phyloP scores from a whole-genome alignment of 2,329 filamentous ascomycete genomes.

The Pyrenophora tritici-repentis region DNA sequence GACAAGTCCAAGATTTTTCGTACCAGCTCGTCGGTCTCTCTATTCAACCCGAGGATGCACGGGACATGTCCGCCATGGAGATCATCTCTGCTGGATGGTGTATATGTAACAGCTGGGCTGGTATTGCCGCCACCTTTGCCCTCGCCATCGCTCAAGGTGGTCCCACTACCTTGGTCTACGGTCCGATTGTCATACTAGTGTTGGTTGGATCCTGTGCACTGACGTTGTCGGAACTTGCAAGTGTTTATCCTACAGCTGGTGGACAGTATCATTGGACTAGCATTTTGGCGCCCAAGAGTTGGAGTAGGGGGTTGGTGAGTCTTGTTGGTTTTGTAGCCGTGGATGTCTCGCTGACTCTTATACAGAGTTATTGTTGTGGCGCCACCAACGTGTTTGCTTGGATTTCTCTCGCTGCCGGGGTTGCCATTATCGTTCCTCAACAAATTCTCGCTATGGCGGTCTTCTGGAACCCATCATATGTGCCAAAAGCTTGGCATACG shows the following conservation, averaged over 20 bases:
- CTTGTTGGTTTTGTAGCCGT: background rate
- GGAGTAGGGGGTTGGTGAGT: conserved; percentile 18
- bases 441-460: conserved; percentile 14
- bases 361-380: conserved; percentile 23
- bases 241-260: conserved; percentile 39
- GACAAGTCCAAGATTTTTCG: conserved; percentile 5
- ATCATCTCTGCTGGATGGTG: conserved; percentile 24
- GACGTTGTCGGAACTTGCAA: conserved; percentile 36
- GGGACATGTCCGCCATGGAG: conserved; percentile 17
- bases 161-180: conserved; percentile 18
- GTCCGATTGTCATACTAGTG: conserved; percentile 21
- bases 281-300: conserved; percentile 51
- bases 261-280: conserved; percentile 29
- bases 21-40: conserved; percentile 12
- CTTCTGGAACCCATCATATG: conserved; percentile 14
- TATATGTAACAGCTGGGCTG: conserved; percentile 25
- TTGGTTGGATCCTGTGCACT: conserved; percentile 17
- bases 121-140: conserved; percentile 19
- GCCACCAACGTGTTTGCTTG: conserved; percentile 24
- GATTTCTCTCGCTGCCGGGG: conserved; percentile 20
- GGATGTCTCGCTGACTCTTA: background rate
- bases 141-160: conserved; percentile 20
- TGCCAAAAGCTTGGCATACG: conserved; percentile 19
- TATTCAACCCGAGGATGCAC: background rate
- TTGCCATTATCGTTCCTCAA: conserved; percentile 25